Evolutionary conservation across 257 asterid species (phyloP).

Genomic region (Datura wrightii): DNA sequence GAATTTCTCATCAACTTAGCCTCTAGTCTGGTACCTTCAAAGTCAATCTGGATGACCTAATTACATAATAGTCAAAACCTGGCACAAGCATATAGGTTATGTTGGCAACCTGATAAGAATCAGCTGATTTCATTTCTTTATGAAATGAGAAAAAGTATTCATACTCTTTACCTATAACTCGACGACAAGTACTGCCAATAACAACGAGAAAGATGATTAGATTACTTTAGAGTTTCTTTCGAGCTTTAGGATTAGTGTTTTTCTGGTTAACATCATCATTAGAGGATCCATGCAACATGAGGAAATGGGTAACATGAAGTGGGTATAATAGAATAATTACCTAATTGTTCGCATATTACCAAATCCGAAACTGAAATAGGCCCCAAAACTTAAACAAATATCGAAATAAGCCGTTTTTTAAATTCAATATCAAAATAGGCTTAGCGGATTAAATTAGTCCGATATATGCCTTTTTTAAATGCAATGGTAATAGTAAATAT

Average conservation of each 20-base stretch:
- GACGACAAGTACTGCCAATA: too few species aligned
- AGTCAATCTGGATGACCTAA: conserved; percentile 2
- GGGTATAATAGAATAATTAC: neutral
- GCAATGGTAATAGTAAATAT: too few species aligned
- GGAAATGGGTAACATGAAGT: neutral
- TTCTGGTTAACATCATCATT: neutral
- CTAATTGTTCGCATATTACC: neutral
- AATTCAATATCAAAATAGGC: too few species aligned
- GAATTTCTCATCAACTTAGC: conserved; percentile 39
- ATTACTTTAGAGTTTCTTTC: neutral
- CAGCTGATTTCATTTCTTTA: neutral
- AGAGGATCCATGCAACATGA: neutral
- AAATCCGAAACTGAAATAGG: too few species aligned
- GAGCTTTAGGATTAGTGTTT: neutral
- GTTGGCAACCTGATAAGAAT: neutral
- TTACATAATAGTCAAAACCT: neutral
- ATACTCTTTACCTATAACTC: neutral
- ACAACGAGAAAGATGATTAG: neutral
- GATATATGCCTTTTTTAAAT: too few species aligned
- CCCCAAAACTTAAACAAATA: too few species aligned
- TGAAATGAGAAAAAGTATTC: neutral
- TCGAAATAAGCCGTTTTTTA: too few species aligned
- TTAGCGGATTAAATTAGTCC: too few species aligned
- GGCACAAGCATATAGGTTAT: neutral
- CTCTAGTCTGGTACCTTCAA: neutral